Conservation (phyloP, 257 asterid species). For the Mitragyna speciosa region DNA sequence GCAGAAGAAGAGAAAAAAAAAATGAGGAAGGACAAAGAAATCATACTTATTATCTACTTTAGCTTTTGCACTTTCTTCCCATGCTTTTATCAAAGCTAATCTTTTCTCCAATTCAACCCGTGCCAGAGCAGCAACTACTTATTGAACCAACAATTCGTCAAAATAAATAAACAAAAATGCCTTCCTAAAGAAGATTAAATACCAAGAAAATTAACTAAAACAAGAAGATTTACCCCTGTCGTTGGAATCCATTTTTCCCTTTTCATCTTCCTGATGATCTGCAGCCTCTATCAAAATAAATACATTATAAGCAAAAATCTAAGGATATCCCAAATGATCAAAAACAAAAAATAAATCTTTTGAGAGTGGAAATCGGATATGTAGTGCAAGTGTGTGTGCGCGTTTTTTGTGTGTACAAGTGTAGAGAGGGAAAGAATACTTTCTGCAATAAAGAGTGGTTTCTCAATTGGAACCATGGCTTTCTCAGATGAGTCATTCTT, state of each 20-base stretch:
- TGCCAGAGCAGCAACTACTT: constrained; percentile 43
- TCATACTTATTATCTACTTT: constrained; percentile 54
- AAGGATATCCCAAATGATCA: background rate
- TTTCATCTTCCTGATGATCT: constrained; percentile 20
- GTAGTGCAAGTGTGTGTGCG: no score
- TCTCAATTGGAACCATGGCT: constrained; percentile 22
- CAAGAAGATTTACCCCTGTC: constrained; percentile 27
- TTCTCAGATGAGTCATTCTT: constrained; percentile 17
- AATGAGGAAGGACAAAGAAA: background rate
- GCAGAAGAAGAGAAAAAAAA: background rate
- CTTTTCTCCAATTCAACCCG: constrained; percentile 44
- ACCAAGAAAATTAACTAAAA: background rate
- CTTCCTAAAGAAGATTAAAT: background rate
- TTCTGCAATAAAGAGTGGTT: constrained; percentile 13
- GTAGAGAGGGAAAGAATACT: constrained; percentile 17
- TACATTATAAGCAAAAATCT: background rate
- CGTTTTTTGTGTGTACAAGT: no score
- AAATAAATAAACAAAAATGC: background rate
- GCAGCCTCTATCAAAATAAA: constrained; percentile 14
- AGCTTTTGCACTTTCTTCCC: constrained; percentile 70
- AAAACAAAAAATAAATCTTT: background rate
- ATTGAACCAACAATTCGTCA: background rate
- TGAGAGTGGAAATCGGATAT: no score
- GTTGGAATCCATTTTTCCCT: constrained; percentile 8
- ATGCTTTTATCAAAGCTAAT: constrained; percentile 62